Conservation (phyloP, 768 basidiomycete species). For the Dioszegia hungarica region DNA sequence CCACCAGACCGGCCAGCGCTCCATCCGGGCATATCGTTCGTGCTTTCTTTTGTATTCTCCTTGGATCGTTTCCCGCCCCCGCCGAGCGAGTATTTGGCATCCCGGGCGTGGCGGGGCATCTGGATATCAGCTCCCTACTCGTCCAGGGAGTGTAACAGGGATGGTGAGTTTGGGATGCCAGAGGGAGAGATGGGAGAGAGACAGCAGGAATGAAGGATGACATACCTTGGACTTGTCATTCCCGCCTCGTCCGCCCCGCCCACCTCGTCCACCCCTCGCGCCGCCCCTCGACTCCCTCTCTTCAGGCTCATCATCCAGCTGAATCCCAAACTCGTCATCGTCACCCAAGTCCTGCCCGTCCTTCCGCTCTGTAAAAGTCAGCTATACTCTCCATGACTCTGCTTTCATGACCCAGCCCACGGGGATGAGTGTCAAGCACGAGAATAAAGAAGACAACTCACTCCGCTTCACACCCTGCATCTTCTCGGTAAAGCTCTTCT, state of each 20-base stretch:
- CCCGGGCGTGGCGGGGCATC: slow-evolving; percentile 61
- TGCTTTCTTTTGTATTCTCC: slow-evolving; percentile 74
- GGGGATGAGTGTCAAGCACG: too few relatives aligned
- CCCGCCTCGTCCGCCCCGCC: slow-evolving; percentile 22
- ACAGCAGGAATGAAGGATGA: not conserved
- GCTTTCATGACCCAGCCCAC: too few relatives aligned
- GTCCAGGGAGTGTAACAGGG: not conserved
- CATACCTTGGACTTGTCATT: slow-evolving; percentile 33
- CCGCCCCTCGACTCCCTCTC: slow-evolving; percentile 27
- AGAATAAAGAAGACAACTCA: too few relatives aligned
- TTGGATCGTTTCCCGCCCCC: slow-evolving; percentile 61
- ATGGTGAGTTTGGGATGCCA: too few relatives aligned
- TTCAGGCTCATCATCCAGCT: slow-evolving; percentile 78
- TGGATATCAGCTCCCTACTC: slow-evolving; percentile 32
- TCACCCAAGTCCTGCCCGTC: slow-evolving; percentile 65
- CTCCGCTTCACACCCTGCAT: slow-evolving; percentile 85
- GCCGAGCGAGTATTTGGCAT: slow-evolving; percentile 74
- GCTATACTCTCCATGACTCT: not conserved
- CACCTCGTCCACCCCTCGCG: slow-evolving; percentile 26
- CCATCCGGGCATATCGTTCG: slow-evolving; percentile 62
- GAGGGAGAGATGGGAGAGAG: too few relatives aligned
- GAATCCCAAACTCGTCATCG: slow-evolving; percentile 75
- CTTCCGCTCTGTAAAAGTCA: slow-evolving; percentile 63
- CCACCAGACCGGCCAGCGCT: slow-evolving; percentile 39
- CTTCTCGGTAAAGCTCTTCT: slow-evolving; percentile 86